phyloP scores from a whole-genome alignment of 1,139 yeast genomes.

The Kluyveromyces sp. region DNA sequence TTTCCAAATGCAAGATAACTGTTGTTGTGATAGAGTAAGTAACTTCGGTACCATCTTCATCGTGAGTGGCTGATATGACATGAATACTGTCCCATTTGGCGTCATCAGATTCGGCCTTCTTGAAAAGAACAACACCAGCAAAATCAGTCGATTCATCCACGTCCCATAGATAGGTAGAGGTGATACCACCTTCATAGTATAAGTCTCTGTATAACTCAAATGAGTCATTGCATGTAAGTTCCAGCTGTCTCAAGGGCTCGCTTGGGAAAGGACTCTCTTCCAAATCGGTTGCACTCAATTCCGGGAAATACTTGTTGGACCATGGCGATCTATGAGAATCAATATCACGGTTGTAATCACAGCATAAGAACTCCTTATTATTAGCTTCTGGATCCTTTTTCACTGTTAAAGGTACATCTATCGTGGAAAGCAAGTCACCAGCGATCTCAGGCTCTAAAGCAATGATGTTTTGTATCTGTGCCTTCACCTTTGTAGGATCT shows the following conservation, averaged over 20 bases:
- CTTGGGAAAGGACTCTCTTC: slow-evolving; percentile 70
- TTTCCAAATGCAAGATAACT: slow-evolving; percentile 64
- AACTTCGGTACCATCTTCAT: slow-evolving; percentile 38
- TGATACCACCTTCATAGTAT: slow-evolving; percentile 88
- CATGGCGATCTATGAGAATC: slow-evolving; percentile 91
- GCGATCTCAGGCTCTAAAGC: slow-evolving; percentile 75
- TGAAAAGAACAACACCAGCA: slow-evolving; percentile 87
- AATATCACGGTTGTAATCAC: slow-evolving; percentile 94
- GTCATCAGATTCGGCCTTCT: slow-evolving; percentile 45
- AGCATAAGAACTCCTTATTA: slow-evolving; percentile 63
- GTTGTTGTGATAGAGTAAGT: slow-evolving; percentile 79
- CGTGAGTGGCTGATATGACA: slow-evolving; percentile 67
- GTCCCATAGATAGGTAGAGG: slow-evolving; percentile 90
- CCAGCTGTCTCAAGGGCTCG: slow-evolving; percentile 59
- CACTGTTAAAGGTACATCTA: slow-evolving; percentile 73
- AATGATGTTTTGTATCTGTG: slow-evolving; percentile 62
- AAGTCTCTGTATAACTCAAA: slow-evolving; percentile 89
- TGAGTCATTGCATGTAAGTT: slow-evolving; percentile 77
- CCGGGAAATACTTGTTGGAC: slow-evolving; percentile 73
- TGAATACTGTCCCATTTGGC: slow-evolving; percentile 91
- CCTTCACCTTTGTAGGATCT: slow-evolving; percentile 62
- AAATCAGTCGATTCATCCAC: slow-evolving; percentile 47
- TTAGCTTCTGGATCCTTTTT: slow-evolving; percentile 40
- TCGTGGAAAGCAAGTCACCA: slow-evolving; percentile 77
- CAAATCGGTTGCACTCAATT: slow-evolving; percentile 44